These are phyloP conservation scores for Thielaviopsis populi DNA, from an alignment of 2,329 filamentous ascomycete genomes.

Conservation along the genomic window DNA sequence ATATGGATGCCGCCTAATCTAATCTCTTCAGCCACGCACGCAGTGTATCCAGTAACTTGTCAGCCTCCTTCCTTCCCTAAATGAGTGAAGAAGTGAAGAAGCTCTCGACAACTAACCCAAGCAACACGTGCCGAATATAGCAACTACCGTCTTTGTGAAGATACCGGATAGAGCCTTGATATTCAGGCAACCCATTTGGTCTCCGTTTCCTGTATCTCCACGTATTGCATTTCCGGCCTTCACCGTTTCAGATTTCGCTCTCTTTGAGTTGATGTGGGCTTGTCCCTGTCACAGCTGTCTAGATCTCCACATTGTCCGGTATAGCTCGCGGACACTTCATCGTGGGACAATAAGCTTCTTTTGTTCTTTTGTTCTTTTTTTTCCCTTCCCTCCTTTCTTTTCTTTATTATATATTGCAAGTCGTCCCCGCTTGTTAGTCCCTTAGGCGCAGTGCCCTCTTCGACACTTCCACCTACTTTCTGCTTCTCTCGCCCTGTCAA, in stretches of 20 bases:
- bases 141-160: neutral
- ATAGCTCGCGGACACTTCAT: neutral
- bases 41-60: neutral
- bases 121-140: neutral
- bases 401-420: too few relatives aligned
- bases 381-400: too few relatives aligned
- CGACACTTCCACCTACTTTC: neutral
- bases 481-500: neutral
- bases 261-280: neutral
- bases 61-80: conserved; percentile 1
- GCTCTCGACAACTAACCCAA: neutral
- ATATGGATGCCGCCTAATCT: neutral
- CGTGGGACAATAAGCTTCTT: neutral
- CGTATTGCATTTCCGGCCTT: neutral
- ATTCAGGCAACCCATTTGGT: neutral
- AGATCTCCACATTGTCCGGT: neutral
- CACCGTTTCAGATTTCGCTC: neutral
- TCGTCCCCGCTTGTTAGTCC: neutral
- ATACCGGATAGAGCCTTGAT: neutral
- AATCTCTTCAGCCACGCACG: neutral
- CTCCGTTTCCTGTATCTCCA: neutral
- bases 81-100: neutral
- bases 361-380: neutral
- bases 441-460: too few relatives aligned
- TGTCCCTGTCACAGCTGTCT: neutral